These are phyloP conservation scores for Spiromastix sp. DNA, from an alignment of 2,329 filamentous ascomycete species.

Conservation along the genomic window DNA sequence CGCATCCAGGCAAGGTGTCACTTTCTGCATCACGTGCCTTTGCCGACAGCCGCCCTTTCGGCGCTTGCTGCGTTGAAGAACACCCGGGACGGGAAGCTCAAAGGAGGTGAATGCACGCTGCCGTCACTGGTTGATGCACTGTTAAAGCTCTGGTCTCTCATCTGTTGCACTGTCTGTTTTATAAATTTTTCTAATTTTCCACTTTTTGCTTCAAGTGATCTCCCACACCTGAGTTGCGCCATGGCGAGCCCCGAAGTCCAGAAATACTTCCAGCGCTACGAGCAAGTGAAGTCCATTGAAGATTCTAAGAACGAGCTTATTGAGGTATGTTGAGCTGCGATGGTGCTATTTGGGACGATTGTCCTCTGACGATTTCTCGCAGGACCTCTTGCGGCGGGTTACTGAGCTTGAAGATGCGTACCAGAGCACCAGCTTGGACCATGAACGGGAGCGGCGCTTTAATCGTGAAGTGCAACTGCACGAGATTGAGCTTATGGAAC, in stretches of 20 bases:
- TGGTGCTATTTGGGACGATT: background rate
- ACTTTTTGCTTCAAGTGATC: background rate
- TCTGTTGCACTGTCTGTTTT: background rate
- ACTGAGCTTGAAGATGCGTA: slow-evolving; percentile 34
- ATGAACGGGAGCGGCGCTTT: slow-evolving; percentile 37
- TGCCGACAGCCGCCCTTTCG: too few species aligned
- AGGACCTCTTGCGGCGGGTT: slow-evolving; percentile 38
- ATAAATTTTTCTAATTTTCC: background rate
- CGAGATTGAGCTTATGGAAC: slow-evolving; percentile 37
- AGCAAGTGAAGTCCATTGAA: slow-evolving; percentile 33
- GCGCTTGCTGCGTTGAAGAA: too few species aligned
- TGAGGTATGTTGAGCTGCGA: slow-evolving; percentile 25
- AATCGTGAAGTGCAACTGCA: slow-evolving; percentile 38
- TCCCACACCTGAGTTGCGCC: too few species aligned
- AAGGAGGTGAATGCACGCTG: too few species aligned
- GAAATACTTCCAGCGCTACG: slow-evolving; percentile 33
- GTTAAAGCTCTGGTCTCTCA: slow-evolving; percentile 1
- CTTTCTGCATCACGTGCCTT: too few species aligned
- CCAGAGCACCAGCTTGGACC: slow-evolving; percentile 34
- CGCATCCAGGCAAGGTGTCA: too few species aligned
- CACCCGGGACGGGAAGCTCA: too few species aligned
- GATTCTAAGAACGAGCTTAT: slow-evolving; percentile 39
- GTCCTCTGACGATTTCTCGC: slow-evolving; percentile 3
- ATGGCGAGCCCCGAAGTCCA: slow-evolving; percentile 22
- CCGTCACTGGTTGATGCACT: too few species aligned